Base-by-base conservation (phyloP, 2,329 filamentous ascomycete genomes). In the Magnaporthales sp. region DNA sequence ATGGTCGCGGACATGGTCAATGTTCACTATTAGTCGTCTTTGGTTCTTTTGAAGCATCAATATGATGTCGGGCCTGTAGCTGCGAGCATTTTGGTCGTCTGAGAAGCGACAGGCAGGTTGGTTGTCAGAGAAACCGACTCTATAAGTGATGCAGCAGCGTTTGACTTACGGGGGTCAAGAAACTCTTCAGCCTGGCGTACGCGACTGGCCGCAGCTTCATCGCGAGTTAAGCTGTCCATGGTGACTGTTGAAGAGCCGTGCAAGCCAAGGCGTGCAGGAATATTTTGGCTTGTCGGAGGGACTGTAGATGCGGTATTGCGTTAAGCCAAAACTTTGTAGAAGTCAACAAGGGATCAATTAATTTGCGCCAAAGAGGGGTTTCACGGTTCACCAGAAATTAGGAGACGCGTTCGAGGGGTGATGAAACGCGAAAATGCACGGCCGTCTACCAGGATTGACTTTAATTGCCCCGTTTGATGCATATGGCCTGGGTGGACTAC, bases 1-100 rank as follows among this genome's bases (percentile, higher is more conserved):
- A 79, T 97, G 94, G 70, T 92, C 86, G 77, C 95, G 88, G 70
- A 98, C 91, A 77, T 97, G 92, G 78, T 98, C 94, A 72, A 98
- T 87, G 77, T 90, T 92, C 72, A 94, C 90, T 67, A 85, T 82
- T 32, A 91, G 78, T 66, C 88, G 83, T 68, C 86, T 81, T 72
- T 88, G 83, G 72, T 86, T 86, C 75, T 86, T 89, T 74, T 90
- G 86, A 31, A 91, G 81, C 88, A 91, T 91, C 71, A 88, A 75
- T 69, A 96, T 88, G 74, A 98, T 96, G 74, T 96, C 93, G 69
- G 93, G 89, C 75, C 93, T 88, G 80, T 97, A 97, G 78, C 92
- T 96, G 72, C 85, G 80, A 38, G 78, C 81, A 77, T 83, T 81
- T 54, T 81, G 79, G 74, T 85, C 81, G 73, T 81, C 82, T 85